phyloP scores from a whole-genome alignment of 139 green algal genomes.

The Micractinium sp. region DNA sequence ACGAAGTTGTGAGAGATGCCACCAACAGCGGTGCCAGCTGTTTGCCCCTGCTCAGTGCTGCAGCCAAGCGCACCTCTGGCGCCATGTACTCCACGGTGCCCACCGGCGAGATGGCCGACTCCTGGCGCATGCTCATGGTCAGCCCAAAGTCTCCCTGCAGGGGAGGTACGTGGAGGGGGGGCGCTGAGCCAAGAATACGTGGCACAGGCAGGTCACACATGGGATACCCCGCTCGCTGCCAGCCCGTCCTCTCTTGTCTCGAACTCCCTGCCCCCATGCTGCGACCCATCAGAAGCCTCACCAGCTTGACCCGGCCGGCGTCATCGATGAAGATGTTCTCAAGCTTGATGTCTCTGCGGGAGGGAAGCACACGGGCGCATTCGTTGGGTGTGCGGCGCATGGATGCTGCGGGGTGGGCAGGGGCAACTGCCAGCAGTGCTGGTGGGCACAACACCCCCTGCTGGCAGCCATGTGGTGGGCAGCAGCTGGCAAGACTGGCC shows the following conservation, averaged over 20 bases:
- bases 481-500: too few relatives aligned
- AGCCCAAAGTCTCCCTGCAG: slow-evolving; percentile 69
- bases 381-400: neutral
- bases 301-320: slow-evolving; percentile 58
- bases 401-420: neutral
- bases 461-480: too few relatives aligned
- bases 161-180: neutral
- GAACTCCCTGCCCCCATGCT: neutral
- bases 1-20: too few relatives aligned
- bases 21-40: neutral
- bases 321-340: slow-evolving; percentile 81
- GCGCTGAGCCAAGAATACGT: neutral
- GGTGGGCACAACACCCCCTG: neutral
- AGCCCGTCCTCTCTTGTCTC: neutral
- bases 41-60: neutral
- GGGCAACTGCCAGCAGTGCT: neutral
- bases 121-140: slow-evolving; percentile 71
- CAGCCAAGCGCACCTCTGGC: slow-evolving; percentile 60
- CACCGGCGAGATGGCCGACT: slow-evolving; percentile 74
- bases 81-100: slow-evolving; percentile 88
- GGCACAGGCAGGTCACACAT: neutral
- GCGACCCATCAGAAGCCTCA: too few relatives aligned
- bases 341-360: slow-evolving; percentile 76
- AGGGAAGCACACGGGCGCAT: neutral
- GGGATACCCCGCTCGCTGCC: slow-evolving; percentile 25